phyloP scores from a whole-genome alignment of 257 asterid species.

The Solanum chilense region DNA sequence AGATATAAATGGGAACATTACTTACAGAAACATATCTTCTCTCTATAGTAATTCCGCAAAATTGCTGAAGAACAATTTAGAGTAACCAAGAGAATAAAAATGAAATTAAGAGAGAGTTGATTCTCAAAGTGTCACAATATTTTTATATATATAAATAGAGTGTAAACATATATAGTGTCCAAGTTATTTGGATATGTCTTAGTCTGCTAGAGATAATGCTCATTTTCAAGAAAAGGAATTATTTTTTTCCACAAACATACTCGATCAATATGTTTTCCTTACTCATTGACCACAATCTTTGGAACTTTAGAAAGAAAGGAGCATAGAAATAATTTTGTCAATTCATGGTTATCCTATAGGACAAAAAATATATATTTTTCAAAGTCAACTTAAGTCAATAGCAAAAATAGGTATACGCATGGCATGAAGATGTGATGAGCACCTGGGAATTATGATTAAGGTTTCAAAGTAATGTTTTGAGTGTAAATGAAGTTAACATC shows the following conservation, averaged over 20 bases:
- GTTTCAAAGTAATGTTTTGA: constrained; percentile 10
- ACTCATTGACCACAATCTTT: constrained; percentile 5
- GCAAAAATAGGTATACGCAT: constrained; percentile 5
- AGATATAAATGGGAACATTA: neutral
- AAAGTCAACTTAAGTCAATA: neutral
- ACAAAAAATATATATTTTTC: neutral
- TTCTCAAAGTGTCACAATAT: neutral
- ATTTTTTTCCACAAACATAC: neutral
- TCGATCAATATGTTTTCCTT: neutral
- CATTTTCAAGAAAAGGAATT: neutral
- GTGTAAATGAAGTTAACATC: constrained; percentile 42
- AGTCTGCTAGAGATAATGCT: neutral
- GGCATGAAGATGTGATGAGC: neutral
- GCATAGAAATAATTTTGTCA: neutral
- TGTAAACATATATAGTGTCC: neutral
- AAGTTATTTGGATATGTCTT: neutral
- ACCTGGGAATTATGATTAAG: neutral
- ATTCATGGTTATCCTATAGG: constrained; percentile 1
- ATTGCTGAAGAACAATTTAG: neutral
- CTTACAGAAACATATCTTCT: neutral
- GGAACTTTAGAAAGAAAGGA: neutral
- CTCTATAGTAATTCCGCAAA: neutral
- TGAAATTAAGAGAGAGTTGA: neutral
- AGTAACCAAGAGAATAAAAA: neutral
- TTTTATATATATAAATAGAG: neutral